These are phyloP conservation scores for Lentinula guzmanii DNA, from an alignment of 768 basidiomycete species.

Conservation along the genomic window DNA sequence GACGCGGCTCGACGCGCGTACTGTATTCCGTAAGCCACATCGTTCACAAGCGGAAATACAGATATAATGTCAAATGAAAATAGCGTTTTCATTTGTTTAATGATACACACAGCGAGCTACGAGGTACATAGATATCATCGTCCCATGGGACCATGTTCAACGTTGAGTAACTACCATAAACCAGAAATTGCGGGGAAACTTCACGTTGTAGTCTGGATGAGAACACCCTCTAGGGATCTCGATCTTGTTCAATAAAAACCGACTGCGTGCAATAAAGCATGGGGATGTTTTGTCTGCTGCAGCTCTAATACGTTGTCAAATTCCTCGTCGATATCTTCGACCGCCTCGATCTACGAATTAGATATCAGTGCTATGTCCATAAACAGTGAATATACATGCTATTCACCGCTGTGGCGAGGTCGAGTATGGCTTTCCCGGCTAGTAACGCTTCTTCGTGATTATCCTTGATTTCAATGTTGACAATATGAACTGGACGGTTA, in stretches of 20 bases:
- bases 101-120: too few relatives aligned
- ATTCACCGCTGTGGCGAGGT: slow-evolving; percentile 83
- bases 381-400: neutral
- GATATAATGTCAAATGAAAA: too few relatives aligned
- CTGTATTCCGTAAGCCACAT: neutral
- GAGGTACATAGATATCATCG: too few relatives aligned
- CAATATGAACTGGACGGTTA: slow-evolving; percentile 90
- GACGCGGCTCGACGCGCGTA: slow-evolving; percentile 5
- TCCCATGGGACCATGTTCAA: too few relatives aligned
- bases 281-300: slow-evolving; percentile 89
- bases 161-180: too few relatives aligned
- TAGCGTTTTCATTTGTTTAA: too few relatives aligned
- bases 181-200: too few relatives aligned
- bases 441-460: slow-evolving; percentile 98
- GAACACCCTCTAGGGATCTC: too few relatives aligned
- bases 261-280: slow-evolving; percentile 85
- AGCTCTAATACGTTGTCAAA: slow-evolving; percentile 80
- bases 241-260: slow-evolving; percentile 65
- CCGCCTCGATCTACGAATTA: slow-evolving; percentile 65
- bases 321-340: slow-evolving; percentile 85
- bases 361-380: slow-evolving; percentile 8
- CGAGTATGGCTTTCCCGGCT: slow-evolving; percentile 92
- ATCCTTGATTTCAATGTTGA: slow-evolving; percentile 98
- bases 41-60: neutral
- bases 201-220: too few relatives aligned